phyloP scores from a whole-genome alignment of 2,329 filamentous ascomycete genomes.

The Paraconiothyrium brasiliense region DNA sequence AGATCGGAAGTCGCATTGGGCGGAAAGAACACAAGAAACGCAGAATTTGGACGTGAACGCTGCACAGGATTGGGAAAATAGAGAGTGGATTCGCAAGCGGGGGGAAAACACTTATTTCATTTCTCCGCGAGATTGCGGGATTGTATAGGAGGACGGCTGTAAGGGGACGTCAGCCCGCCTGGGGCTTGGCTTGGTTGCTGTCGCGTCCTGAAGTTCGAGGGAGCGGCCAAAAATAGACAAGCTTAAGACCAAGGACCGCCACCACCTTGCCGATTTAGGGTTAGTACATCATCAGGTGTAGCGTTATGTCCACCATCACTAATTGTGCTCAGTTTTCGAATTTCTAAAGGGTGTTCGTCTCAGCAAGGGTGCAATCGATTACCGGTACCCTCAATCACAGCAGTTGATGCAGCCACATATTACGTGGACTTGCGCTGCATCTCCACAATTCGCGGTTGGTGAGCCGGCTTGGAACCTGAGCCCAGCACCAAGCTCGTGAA shows the following conservation, averaged over 20 bases:
- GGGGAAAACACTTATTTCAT: slow-evolving; percentile 9
- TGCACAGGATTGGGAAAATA: not conserved
- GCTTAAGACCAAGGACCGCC: slow-evolving; percentile 9
- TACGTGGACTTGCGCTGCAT: slow-evolving; percentile 10
- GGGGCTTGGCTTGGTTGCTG: slow-evolving; percentile 18
- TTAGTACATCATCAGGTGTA: not conserved
- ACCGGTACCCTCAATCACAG: not conserved
- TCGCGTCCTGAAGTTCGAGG: slow-evolving; percentile 7
- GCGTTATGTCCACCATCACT: not conserved
- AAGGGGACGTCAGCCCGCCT: slow-evolving; percentile 22
- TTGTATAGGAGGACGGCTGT: slow-evolving; percentile 11
- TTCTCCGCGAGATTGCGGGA: slow-evolving; percentile 10
- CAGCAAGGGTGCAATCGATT: not conserved
- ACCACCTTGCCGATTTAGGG: slow-evolving; percentile 10
- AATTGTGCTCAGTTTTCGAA: not conserved
- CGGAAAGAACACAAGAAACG: slow-evolving; percentile 9
- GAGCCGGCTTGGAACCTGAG: slow-evolving; percentile 13
- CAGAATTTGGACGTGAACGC: slow-evolving; percentile 3
- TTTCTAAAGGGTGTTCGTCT: not conserved
- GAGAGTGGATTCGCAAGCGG: slow-evolving; percentile 1
- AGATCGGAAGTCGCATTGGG: slow-evolving; percentile 35
- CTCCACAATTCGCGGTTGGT: slow-evolving; percentile 15
- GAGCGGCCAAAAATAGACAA: slow-evolving; percentile 17
- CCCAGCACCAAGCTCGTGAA: not conserved
- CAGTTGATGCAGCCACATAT: not conserved